phyloP scores from a whole-genome alignment of 2,329 filamentous ascomycete species.

The Xylariales sp. region DNA sequence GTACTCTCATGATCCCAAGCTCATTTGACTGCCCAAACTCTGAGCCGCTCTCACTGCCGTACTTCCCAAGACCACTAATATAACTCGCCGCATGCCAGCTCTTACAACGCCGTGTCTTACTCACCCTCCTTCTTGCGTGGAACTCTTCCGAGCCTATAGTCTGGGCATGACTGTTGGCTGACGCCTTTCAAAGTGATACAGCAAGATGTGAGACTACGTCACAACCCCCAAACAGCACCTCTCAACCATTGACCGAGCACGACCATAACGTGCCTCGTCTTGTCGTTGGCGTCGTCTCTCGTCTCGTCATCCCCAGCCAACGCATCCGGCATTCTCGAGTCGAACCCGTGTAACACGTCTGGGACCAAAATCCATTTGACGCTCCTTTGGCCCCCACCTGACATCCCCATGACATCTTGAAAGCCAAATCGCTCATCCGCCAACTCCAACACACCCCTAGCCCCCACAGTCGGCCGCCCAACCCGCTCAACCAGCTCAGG shows the following conservation, averaged over 20 bases:
- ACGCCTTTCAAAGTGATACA: too few species aligned
- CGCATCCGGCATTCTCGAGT: conserved; percentile 2
- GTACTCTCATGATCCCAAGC: too few species aligned
- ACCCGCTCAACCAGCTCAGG: conserved; percentile 3
- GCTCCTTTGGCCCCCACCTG: background rate
- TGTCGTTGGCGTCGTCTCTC: conserved; percentile 2
- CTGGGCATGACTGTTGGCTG: too few species aligned
- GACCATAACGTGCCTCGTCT: conserved; percentile 2
- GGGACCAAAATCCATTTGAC: conserved; percentile 8
- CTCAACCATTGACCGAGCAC: conserved; percentile 5
- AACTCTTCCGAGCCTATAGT: too few species aligned
- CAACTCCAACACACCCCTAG: background rate
- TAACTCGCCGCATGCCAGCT: too few species aligned
- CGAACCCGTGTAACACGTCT: conserved; percentile 5
- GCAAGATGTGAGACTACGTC: too few species aligned
- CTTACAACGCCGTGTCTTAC: too few species aligned
- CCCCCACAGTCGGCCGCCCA: background rate
- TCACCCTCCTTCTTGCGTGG: too few species aligned
- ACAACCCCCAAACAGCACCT: background rate
- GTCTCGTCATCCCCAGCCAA: conserved; percentile 5
- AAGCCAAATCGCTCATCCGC: conserved; percentile 3
- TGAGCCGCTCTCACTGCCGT: too few species aligned
- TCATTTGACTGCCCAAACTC: too few species aligned
- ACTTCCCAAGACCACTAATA: too few species aligned
- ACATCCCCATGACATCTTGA: background rate